Evolutionary conservation across 352 stramenopile species (phyloP).

Genomic region (Phytophthora capsici): DNA sequence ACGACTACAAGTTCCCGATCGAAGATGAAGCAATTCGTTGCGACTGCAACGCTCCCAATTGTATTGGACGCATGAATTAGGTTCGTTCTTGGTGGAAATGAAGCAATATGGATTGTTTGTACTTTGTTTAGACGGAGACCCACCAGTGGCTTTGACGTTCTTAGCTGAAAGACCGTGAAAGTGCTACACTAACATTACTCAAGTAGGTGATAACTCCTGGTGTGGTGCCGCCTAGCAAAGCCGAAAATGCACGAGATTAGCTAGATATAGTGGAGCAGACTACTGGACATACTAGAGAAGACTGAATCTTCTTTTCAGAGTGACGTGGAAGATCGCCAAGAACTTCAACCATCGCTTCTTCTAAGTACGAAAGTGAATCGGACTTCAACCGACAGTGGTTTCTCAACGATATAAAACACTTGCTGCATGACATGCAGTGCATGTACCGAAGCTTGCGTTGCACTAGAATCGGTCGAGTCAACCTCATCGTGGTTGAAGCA

Average conservation of each 20-base stretch:
- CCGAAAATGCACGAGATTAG: too few species aligned
- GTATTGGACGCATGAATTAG: constrained; percentile 96
- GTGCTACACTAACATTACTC: too few species aligned
- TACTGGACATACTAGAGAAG: too few species aligned
- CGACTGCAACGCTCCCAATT: constrained; percentile 94
- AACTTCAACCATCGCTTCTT: neutral
- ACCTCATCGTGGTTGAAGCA: neutral
- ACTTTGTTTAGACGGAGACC: too few species aligned
- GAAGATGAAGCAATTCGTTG: constrained; percentile 95
- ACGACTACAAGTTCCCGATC: constrained; percentile 98
- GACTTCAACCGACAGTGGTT: neutral
- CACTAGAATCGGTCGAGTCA: constrained; percentile 23
- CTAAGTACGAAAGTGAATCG: neutral
- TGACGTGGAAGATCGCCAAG: too few species aligned
- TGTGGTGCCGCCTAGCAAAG: too few species aligned
- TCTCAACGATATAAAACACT: neutral
- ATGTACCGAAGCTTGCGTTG: neutral
- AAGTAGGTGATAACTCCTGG: too few species aligned
- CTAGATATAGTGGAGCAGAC: too few species aligned
- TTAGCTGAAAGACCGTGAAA: too few species aligned
- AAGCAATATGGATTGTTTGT: neutral
- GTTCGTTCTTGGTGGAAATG: constrained; percentile 4
- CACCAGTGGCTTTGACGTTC: too few species aligned
- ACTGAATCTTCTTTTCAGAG: too few species aligned
- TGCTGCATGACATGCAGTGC: neutral